phyloP scores from a whole-genome alignment of 225 moss, liverwort and hornwort species.

The Takakia lepidozioides region DNA sequence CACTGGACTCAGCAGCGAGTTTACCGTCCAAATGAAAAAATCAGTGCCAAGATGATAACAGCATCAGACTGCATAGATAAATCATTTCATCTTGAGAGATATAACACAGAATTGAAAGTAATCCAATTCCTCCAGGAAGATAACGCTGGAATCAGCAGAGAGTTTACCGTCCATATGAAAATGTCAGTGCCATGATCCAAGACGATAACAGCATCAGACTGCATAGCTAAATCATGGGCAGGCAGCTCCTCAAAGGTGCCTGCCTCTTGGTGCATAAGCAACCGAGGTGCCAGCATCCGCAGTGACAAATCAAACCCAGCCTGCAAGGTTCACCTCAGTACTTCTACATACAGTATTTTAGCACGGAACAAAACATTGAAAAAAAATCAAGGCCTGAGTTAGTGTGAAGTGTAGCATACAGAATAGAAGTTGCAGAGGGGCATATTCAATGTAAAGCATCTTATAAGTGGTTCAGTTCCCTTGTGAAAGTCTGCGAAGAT shows the following conservation, averaged over 20 bases:
- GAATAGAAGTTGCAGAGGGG: too few relatives aligned
- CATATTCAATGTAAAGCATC: too few relatives aligned
- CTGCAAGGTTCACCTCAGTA: too few relatives aligned
- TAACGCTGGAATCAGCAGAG: not conserved
- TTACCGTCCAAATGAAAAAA: constrained; percentile 95
- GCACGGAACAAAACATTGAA: too few relatives aligned
- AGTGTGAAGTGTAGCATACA: too few relatives aligned
- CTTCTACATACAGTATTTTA: too few relatives aligned
- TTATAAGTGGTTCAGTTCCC: too few relatives aligned
- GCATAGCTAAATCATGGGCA: constrained; percentile 90
- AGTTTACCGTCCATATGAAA: constrained; percentile 85
- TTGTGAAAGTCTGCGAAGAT: too few relatives aligned
- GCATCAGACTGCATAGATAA: constrained; percentile 91
- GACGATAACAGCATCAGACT: constrained; percentile 83
- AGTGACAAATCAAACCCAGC: constrained; percentile 92
- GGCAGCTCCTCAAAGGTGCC: constrained; percentile 98
- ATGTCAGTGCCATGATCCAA: constrained; percentile 98
- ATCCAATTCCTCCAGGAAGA: too few relatives aligned
- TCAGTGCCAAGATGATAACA: constrained; percentile 91
- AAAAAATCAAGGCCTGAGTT: too few relatives aligned
- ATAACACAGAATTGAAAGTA: too few relatives aligned
- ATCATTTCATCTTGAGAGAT: too few relatives aligned
- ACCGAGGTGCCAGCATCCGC: constrained; percentile 94
- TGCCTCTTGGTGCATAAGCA: constrained; percentile 98
- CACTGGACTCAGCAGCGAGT: not conserved